Evolutionary conservation across 192 early-diverging fungal species (phyloP), one percentile per base, ranked within the genome.

Genomic region (Coemansia sp.): DNA sequence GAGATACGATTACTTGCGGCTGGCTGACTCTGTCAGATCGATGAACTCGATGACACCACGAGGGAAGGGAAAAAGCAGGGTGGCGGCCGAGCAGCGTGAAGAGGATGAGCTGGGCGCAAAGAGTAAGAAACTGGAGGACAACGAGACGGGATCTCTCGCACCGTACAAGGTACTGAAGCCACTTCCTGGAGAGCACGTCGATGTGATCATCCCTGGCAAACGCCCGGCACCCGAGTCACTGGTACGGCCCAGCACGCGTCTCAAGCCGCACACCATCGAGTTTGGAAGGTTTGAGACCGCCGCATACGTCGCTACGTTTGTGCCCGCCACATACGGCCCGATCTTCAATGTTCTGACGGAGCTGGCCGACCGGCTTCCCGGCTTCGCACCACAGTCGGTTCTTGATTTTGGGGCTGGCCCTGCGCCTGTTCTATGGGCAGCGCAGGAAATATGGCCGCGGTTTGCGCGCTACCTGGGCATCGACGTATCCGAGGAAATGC

Each of bases 331-430:
- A 0, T 95, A 87, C 68, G 92, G 85, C 39, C 89, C 88, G 0
- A 68, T 89, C 7, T 70, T 52, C 53, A 93, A 91, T 70, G 86
- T 95, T 2, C 64, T 93, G 28, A 51, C 34, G 4, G 91, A 95
- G 66, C 58, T 92, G 2, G 63, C 71, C 2, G 71, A 61, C 31
- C 77, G 94, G n/a, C 28, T 92, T 16, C 87, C 90, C 1, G 80
- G 77, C 16, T 86, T 92, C 60, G 39, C 57, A 0, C 92, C 92
- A 0, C 67, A 39, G 28, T 76, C 67, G 7, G 70, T 93, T 13
- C 59, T 93, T 59, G 94, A 95, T 75, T 94, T 93, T 75, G 94
- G 90, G 23, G 85, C 85, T 0, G 94, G 94, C 5, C 91, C 94
- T 2, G 94, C 89, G n/a, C 89, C 90, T 6, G 91, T 82, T 7